Conservation (phyloP, 2,329 filamentous ascomycete species). For the Escovopsis sp. region DNA sequence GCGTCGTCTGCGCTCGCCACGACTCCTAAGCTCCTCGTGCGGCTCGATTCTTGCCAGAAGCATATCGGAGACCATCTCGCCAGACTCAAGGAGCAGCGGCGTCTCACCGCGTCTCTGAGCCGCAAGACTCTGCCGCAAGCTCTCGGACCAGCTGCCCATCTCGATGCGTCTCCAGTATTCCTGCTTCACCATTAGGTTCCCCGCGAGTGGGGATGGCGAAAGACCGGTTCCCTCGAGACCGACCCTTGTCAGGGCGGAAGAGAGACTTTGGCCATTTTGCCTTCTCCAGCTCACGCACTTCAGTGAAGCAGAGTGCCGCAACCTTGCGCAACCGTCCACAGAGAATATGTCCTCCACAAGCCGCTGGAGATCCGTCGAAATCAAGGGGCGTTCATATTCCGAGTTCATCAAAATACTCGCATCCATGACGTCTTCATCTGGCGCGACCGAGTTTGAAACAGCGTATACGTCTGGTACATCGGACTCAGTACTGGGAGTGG, state of each 20-base stretch:
- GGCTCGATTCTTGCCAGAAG: constrained; percentile 4
- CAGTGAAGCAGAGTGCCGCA: constrained; percentile 68
- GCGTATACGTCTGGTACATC: constrained; percentile 44
- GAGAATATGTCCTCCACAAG: constrained; percentile 68
- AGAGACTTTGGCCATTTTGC: constrained; percentile 9
- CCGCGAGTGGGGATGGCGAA: not conserved
- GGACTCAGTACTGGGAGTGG: constrained; percentile 15
- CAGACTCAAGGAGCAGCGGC: constrained; percentile 2
- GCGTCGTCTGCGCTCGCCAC: constrained; percentile 3
- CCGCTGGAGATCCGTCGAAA: constrained; percentile 55
- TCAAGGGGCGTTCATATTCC: constrained; percentile 71
- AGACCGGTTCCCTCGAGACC: constrained; percentile 1
- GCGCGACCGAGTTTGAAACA: constrained; percentile 57
- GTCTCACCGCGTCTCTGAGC: constrained; percentile 14
- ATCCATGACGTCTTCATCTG: constrained; percentile 75
- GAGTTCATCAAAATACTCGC: constrained; percentile 87
- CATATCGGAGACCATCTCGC: constrained; percentile 1
- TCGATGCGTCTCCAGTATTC: constrained; percentile 19
- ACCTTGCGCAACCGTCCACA: constrained; percentile 60
- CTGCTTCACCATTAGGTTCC: constrained; percentile 7
- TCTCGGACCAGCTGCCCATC: constrained; percentile 23
- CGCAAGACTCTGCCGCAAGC: constrained; percentile 20
- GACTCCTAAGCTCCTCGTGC: not conserved
- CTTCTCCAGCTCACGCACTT: constrained; percentile 64
- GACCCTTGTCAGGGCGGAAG: constrained; percentile 7